phyloP scores from a whole-genome alignment of 441 rosid species.

The Mallotus japonicus region DNA sequence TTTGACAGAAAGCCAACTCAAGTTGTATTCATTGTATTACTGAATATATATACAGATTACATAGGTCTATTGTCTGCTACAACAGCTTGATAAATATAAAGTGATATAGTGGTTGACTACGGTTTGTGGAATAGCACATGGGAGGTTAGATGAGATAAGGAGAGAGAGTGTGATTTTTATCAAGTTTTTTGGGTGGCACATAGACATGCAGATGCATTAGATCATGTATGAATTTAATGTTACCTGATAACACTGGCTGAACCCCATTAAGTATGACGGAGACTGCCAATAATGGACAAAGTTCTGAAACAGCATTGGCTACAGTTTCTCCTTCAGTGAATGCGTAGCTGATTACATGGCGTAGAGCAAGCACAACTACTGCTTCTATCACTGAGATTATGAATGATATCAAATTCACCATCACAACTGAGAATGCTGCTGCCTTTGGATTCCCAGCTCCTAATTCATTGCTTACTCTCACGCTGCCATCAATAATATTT shows the following conservation, averaged over 20 bases:
- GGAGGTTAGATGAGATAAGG: no score
- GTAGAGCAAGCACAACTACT: constrained; percentile 32
- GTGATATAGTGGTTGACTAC: no score
- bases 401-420: constrained; percentile 21
- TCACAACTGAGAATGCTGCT: constrained; percentile 24
- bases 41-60: no score
- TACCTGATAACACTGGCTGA: constrained; percentile 65
- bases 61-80: no score
- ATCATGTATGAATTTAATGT: neutral
- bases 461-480: constrained; percentile 29
- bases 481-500: neutral
- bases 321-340: constrained; percentile 50
- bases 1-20: no score
- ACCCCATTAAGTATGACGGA: constrained; percentile 53
- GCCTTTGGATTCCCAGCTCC: constrained; percentile 28
- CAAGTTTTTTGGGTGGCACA: no score
- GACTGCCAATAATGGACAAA: constrained; percentile 44
- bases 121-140: no score
- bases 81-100: no score
- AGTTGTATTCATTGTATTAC: no score
- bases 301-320: constrained; percentile 49
- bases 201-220: no score
- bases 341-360: constrained; percentile 49
- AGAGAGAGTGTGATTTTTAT: no score
- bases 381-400: constrained; percentile 38